Percentiles rank a stretch among this genome's conserved stretches.
Evolutionary conservation across 257 asterid species (phyloP).

Genomic region (Solanum chmielewskii): DNA sequence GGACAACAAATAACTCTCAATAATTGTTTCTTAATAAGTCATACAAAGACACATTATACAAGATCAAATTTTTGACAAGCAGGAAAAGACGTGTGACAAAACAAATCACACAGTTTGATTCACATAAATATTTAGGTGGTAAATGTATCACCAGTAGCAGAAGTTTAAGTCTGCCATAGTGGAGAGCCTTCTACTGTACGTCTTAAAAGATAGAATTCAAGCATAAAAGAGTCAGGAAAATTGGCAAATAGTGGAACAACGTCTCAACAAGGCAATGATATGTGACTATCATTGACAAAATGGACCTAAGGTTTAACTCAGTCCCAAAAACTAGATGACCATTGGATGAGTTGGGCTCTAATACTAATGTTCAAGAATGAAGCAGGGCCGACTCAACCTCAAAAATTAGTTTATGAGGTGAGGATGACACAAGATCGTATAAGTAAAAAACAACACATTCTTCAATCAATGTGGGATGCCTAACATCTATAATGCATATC

Average conservation of each 20-base stretch:
- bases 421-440: background rate
- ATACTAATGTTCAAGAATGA: background rate
- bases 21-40: background rate
- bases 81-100: background rate
- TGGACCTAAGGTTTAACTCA: background rate
- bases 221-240: background rate
- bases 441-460: background rate
- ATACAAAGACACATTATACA: background rate
- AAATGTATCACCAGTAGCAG: background rate
- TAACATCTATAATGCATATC: background rate
- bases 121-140: background rate
- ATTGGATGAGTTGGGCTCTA: background rate
- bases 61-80: background rate
- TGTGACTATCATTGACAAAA: background rate
- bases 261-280: background rate
- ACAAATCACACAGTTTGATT: background rate
- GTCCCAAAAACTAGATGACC: background rate
- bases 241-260: background rate
- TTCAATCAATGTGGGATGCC: background rate
- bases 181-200: background rate
- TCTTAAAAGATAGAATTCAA: background rate
- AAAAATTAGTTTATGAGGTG: background rate
- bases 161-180: background rate
- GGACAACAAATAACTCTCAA: background rate
- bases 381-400: background rate